Evolutionary conservation across 2,329 filamentous ascomycete genomes (phyloP).

Genomic region (Bimuria novae-zelandiae): DNA sequence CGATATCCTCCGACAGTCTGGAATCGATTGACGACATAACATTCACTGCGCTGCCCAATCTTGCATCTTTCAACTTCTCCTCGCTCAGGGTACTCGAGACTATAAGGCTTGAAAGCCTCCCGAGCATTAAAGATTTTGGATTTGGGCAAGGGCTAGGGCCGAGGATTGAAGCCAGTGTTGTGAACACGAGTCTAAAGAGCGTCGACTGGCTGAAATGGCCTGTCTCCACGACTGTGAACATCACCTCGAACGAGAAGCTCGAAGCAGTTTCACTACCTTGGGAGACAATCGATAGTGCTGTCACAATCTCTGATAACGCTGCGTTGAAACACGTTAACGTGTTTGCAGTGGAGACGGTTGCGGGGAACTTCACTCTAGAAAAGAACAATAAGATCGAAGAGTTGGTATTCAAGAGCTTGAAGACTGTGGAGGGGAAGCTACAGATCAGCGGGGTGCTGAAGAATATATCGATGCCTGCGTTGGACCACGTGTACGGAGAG

Average conservation of each 20-base stretch:
- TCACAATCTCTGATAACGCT: slow-evolving; percentile 19
- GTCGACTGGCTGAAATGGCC: slow-evolving; percentile 31
- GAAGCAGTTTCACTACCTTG: slow-evolving; percentile 19
- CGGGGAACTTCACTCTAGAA: slow-evolving; percentile 21
- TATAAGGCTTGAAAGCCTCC: slow-evolving; percentile 18
- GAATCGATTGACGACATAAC: slow-evolving; percentile 16
- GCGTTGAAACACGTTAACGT: slow-evolving; percentile 15
- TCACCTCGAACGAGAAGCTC: slow-evolving; percentile 23
- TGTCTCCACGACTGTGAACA: slow-evolving; percentile 17
- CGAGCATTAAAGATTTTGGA: slow-evolving; percentile 11
- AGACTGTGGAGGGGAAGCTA: slow-evolving; percentile 24
- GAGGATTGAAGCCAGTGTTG: background rate
- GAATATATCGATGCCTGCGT: slow-evolving; percentile 27
- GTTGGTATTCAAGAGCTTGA: slow-evolving; percentile 18
- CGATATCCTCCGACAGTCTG: slow-evolving; percentile 23
- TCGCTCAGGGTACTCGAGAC: slow-evolving; percentile 20
- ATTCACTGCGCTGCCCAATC: slow-evolving; percentile 23
- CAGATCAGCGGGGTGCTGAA: slow-evolving; percentile 20
- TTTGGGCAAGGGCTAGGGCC: slow-evolving; percentile 7
- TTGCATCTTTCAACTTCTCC: slow-evolving; percentile 23
- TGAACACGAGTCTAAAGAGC: slow-evolving; percentile 20
- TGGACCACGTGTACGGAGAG: slow-evolving; percentile 19
- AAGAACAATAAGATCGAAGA: slow-evolving; percentile 9
- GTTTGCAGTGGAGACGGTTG: slow-evolving; percentile 15
- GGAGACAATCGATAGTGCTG: slow-evolving; percentile 18